phyloP scores from a whole-genome alignment of 768 basidiomycete species.

The Suillus fuscotomentosus region DNA sequence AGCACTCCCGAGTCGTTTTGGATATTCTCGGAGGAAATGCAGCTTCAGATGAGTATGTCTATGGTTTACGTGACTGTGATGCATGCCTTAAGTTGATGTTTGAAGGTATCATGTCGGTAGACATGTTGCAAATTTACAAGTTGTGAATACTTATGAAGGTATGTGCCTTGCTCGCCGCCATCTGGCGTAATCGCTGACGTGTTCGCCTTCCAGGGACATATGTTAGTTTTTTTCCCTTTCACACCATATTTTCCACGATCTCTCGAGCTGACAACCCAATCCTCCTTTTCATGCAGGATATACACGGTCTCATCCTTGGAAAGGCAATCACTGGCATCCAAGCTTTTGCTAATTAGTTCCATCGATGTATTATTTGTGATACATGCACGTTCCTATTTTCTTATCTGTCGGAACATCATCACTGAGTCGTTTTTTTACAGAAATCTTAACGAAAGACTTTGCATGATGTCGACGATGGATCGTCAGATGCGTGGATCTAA shows the following conservation, averaged over 20 bases:
- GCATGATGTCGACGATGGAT: background rate
- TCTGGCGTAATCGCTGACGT: slow-evolving; percentile 3
- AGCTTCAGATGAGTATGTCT: slow-evolving; percentile 81
- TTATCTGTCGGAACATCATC: background rate
- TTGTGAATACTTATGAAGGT: slow-evolving; percentile 97
- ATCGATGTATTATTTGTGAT: background rate
- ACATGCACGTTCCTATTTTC: background rate
- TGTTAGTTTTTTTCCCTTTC: slow-evolving; percentile 34
- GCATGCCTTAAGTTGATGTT: background rate
- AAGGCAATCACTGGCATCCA: slow-evolving; percentile 88
- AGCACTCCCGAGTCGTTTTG: slow-evolving; percentile 76
- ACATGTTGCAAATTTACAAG: slow-evolving; percentile 92
- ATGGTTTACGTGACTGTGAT: background rate
- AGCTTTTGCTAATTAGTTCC: slow-evolving; percentile 70
- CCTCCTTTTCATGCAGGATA: slow-evolving; percentile 54
- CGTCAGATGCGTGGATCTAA: background rate
- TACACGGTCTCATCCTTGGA: slow-evolving; percentile 89
- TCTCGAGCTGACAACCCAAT: slow-evolving; percentile 11
- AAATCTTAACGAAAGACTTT: background rate
- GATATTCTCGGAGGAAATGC: slow-evolving; percentile 97
- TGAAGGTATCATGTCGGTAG: slow-evolving; percentile 88
- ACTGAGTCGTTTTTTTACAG: background rate
- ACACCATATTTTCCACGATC: background rate
- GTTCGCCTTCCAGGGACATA: slow-evolving; percentile 48
- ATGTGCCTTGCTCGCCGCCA: slow-evolving; percentile 16